phyloP scores from a whole-genome alignment of 164 flowering plant genomes.

The Saururus chinensis region DNA sequence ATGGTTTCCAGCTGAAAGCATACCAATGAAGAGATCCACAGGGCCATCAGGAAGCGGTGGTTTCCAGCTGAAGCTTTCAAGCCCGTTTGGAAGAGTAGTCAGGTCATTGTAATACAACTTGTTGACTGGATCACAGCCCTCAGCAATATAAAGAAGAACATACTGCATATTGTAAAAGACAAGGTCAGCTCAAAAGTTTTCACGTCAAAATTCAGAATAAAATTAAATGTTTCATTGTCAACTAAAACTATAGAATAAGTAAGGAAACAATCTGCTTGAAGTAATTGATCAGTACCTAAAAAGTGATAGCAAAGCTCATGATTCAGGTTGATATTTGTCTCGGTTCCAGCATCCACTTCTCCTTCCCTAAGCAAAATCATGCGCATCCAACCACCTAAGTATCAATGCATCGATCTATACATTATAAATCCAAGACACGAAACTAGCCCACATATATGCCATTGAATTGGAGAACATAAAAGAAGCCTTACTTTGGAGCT shows the following conservation, averaged over 20 bases:
- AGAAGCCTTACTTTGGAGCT: constrained; percentile 51
- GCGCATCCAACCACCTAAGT: neutral
- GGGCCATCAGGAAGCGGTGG: too few species aligned
- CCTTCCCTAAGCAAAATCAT: constrained; percentile 36
- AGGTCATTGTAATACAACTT: constrained; percentile 84
- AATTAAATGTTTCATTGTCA: too few species aligned
- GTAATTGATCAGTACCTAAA: constrained; percentile 80
- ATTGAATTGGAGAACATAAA: neutral
- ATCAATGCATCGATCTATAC: too few species aligned
- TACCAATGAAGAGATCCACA: too few species aligned
- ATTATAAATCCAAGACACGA: too few species aligned
- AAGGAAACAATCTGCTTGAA: too few species aligned
- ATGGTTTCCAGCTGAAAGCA: too few species aligned
- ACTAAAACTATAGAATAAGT: neutral
- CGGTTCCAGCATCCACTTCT: constrained; percentile 90
- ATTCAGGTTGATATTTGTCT: constrained; percentile 66
- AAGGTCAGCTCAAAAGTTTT: neutral
- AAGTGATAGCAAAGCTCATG: constrained; percentile 85
- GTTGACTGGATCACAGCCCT: constrained; percentile 83
- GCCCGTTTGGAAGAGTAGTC: constrained; percentile 55
- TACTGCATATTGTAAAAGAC: constrained; percentile 38
- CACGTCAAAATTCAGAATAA: too few species aligned
- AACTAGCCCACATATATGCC: neutral
- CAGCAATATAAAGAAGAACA: constrained; percentile 46
- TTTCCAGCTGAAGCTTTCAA: constrained; percentile 50